phyloP scores from a whole-genome alignment of 2,329 filamentous ascomycete species.

The Lachnellula willkommii region DNA sequence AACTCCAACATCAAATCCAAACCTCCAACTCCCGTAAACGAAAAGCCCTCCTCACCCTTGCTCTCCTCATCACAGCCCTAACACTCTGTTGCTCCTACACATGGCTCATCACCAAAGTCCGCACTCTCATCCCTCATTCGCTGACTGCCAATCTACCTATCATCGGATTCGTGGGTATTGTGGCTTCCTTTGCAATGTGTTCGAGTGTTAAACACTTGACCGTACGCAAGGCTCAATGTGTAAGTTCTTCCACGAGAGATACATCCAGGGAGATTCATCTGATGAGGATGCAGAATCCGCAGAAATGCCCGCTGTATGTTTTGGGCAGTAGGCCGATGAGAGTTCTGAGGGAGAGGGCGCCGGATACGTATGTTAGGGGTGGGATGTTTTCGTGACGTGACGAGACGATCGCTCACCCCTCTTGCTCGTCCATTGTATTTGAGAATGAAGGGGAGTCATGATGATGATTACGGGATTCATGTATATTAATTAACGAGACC shows the following conservation, averaged over 20 bases:
- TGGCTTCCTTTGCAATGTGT: conserved; percentile 17
- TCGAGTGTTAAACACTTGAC: conserved; percentile 17
- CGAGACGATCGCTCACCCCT: no score
- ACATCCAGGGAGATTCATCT: neutral
- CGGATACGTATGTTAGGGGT: neutral
- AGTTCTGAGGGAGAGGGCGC: neutral
- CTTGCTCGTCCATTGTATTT: no score
- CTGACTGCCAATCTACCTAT: conserved; percentile 10
- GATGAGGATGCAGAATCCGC: neutral
- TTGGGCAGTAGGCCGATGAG: neutral
- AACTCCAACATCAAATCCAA: neutral
- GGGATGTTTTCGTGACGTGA: neutral
- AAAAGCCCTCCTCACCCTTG: neutral
- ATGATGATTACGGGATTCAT: no score
- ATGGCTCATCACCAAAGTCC: conserved; percentile 5
- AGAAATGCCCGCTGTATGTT: neutral
- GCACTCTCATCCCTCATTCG: neutral
- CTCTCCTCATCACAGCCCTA: conserved; percentile 4
- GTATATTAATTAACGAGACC: no score
- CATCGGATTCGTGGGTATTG: conserved; percentile 20
- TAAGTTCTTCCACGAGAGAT: neutral
- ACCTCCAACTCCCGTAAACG: neutral
- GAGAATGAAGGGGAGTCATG: no score
- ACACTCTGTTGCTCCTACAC: conserved; percentile 8
- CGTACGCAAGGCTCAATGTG: neutral